Evolutionary conservation across 805 yeast genomes (phyloP).

Genomic region (Osmozyma mogii): DNA sequence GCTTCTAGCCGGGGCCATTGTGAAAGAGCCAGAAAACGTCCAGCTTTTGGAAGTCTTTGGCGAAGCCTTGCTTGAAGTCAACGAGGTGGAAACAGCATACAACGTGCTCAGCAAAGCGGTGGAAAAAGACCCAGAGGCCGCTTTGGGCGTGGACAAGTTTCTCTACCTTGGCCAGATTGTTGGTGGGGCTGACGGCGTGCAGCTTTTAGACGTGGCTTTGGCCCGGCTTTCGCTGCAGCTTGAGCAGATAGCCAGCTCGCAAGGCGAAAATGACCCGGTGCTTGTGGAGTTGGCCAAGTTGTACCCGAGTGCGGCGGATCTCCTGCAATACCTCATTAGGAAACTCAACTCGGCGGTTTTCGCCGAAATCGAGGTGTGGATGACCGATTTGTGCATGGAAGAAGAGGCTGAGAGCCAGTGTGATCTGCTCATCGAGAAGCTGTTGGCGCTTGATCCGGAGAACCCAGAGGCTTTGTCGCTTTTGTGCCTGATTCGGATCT

Average conservation of each 20-base stretch:
- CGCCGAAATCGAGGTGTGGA: slow-evolving; percentile 89
- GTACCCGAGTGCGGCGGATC: slow-evolving; percentile 17
- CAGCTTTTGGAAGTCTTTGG: slow-evolving; percentile 56
- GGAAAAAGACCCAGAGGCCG: slow-evolving; percentile 60
- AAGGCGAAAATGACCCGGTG: slow-evolving; percentile 16
- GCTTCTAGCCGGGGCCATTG: slow-evolving; percentile 32
- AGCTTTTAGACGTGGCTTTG: slow-evolving; percentile 56
- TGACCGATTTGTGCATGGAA: slow-evolving; percentile 97
- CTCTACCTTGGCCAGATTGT: slow-evolving; percentile 85
- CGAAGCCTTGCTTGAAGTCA: slow-evolving; percentile 72
- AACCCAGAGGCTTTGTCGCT: slow-evolving; percentile 80
- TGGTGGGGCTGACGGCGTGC: slow-evolving; percentile 73
- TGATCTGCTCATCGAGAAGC: slow-evolving; percentile 57
- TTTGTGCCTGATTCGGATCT: slow-evolving; percentile 79
- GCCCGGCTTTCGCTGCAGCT: slow-evolving; percentile 34
- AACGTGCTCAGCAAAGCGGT: slow-evolving; percentile 52
- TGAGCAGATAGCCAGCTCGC: slow-evolving; percentile 21
- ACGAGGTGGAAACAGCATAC: slow-evolving; percentile 74
- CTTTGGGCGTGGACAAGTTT: slow-evolving; percentile 69
- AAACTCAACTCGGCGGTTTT: slow-evolving; percentile 72
- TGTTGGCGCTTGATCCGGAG: slow-evolving; percentile 49
- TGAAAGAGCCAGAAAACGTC: slow-evolving; percentile 25
- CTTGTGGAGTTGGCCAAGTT: slow-evolving; percentile 19
- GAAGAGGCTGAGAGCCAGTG: slow-evolving; percentile 78
- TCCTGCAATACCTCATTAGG: slow-evolving; percentile 32